A percentile compares a stretch with the other conserved stretches of the same genome.
Evolutionary conservation across 2,329 filamentous ascomycete species (phyloP).

Genomic region (Aspergillus versicolor): DNA sequence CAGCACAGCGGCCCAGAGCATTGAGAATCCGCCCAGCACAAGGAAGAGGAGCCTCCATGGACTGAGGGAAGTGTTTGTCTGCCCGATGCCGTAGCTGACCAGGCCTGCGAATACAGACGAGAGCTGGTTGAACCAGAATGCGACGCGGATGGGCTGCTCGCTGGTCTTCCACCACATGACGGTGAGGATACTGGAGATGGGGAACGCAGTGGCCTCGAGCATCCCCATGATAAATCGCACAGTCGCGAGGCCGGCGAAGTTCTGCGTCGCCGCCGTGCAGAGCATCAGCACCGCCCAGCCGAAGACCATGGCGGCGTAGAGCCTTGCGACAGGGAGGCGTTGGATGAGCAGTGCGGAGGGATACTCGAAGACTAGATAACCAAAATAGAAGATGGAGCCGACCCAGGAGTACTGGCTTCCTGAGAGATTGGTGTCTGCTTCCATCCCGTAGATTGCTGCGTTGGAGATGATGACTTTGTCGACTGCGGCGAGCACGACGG

Average conservation of each 20-base stretch:
- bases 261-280: slow-evolving; percentile 3
- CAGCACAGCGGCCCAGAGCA: slow-evolving; percentile 28
- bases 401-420: slow-evolving; percentile 6
- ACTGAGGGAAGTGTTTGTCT: slow-evolving; percentile 19
- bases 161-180: slow-evolving; percentile 2
- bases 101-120: slow-evolving; percentile 5
- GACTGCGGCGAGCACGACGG: neutral
- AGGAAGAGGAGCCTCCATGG: slow-evolving; percentile 32
- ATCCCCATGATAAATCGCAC: slow-evolving; percentile 9
- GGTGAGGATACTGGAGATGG: neutral
- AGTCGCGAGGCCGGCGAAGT: neutral
- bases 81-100: slow-evolving; percentile 29
- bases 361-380: neutral
- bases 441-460: slow-evolving; percentile 3
- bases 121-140: neutral
- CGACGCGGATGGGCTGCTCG: slow-evolving; percentile 7
- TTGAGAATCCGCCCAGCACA: slow-evolving; percentile 29
- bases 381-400: slow-evolving; percentile 8
- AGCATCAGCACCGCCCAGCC: neutral
- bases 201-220: neutral
- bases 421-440: neutral
- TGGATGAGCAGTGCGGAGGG: neutral
- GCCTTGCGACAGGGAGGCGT: neutral
- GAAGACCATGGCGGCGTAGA: neutral
- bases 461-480: slow-evolving; percentile 9